Percentiles rank a stretch among this genome's conserved stretches.
Conservation (phyloP, 2,329 filamentous ascomycete species). For the Pseudocercospora vitis region DNA sequence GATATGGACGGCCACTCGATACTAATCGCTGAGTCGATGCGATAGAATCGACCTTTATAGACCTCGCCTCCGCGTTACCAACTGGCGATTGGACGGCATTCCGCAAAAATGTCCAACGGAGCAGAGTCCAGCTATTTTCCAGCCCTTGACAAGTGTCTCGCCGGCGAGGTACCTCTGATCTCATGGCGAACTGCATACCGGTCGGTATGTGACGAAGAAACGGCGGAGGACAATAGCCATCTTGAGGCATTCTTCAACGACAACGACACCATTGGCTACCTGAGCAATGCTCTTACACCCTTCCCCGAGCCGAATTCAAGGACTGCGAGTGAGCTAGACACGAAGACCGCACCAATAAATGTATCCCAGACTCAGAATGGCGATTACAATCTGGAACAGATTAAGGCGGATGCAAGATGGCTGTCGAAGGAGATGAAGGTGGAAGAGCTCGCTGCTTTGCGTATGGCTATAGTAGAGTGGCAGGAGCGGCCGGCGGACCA, state of each 20-base stretch:
- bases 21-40: neutral
- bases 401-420: conserved; percentile 86
- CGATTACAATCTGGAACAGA: conserved; percentile 70
- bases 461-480: conserved; percentile 78
- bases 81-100: neutral
- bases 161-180: conserved; percentile 76
- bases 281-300: conserved; percentile 67
- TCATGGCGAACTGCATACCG: conserved; percentile 60
- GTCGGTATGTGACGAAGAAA: conserved; percentile 54
- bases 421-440: conserved; percentile 74
- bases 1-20: neutral
- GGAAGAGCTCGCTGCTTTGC: conserved; percentile 78
- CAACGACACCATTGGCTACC: conserved; percentile 64
- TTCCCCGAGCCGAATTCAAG: conserved; percentile 61
- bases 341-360: conserved; percentile 83
- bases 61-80: neutral
- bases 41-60: neutral
- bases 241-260: conserved; percentile 71
- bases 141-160: conserved; percentile 80
- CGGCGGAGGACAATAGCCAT: conserved; percentile 50
- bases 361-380: conserved; percentile 67
- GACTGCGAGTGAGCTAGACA: conserved; percentile 65
- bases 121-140: conserved; percentile 64
- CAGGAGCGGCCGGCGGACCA: conserved; percentile 75
- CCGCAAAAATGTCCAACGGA: conserved; percentile 17